These are phyloP conservation scores for Sabuloglossum arenarium DNA, from an alignment of 495 filamentous ascomycete genomes.

Conservation along the genomic window DNA sequence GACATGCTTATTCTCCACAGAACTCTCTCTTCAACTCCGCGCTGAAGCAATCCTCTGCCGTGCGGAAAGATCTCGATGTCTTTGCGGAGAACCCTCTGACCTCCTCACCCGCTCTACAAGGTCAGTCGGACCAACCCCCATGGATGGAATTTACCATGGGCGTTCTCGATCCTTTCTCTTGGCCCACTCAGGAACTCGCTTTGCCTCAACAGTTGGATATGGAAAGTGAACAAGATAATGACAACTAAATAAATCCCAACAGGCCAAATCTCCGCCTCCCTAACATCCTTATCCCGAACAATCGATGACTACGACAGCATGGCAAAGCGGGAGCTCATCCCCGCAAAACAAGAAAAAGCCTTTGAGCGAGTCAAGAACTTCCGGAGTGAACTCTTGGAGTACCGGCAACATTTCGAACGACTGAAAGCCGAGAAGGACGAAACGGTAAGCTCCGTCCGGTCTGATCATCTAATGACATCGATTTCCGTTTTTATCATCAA, in stretches of 20 bases:
- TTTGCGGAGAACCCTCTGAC: slow-evolving; percentile 42
- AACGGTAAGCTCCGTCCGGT: slow-evolving; percentile 29
- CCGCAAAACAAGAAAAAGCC: slow-evolving; percentile 78
- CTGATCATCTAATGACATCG: no score
- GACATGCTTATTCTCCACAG: slow-evolving; percentile 16
- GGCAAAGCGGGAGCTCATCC: slow-evolving; percentile 69
- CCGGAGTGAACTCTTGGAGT: slow-evolving; percentile 59
- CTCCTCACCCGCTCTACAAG: slow-evolving; percentile 44
- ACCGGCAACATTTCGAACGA: slow-evolving; percentile 50
- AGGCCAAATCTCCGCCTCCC: slow-evolving; percentile 64
- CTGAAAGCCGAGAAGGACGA: slow-evolving; percentile 61
- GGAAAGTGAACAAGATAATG: background rate
- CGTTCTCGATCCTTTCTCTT: slow-evolving; percentile 9
- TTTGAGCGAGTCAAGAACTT: slow-evolving; percentile 71
- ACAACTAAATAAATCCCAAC: background rate
- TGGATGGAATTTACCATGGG: no score
- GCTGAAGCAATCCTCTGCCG: slow-evolving; percentile 72
- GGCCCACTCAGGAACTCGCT: no score
- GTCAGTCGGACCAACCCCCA: slow-evolving; percentile 11
- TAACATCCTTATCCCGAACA: slow-evolving; percentile 76
- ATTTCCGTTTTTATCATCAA: background rate
- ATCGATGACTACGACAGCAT: slow-evolving; percentile 81
- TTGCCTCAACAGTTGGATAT: background rate
- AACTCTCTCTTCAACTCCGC: slow-evolving; percentile 93
- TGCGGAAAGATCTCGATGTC: slow-evolving; percentile 63